A percentile compares a stretch with the other conserved stretches of the same genome.
These are phyloP conservation scores for Boletus patriciae DNA, from an alignment of 768 basidiomycete genomes.

Conservation along the genomic window DNA sequence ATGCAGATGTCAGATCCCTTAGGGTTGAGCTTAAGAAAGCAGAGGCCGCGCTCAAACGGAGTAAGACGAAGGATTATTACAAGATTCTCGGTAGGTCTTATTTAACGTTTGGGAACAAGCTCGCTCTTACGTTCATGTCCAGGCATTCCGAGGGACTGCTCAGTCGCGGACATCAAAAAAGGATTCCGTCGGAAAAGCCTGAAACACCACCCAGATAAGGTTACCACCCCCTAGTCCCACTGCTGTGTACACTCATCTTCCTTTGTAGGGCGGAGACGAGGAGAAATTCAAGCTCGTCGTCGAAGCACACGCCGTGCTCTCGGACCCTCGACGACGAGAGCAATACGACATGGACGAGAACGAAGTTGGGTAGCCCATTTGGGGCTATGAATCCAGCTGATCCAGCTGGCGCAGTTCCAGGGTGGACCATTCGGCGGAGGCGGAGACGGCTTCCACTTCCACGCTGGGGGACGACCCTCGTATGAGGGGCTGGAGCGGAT, in stretches of 20 bases:
- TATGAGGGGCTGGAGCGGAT: no score
- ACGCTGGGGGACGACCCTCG: slow-evolving; percentile 8
- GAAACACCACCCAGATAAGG: slow-evolving; percentile 86
- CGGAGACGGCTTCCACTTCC: slow-evolving; percentile 35
- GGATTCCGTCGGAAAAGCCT: slow-evolving; percentile 85
- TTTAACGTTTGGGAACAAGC: not conserved
- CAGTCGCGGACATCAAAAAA: slow-evolving; percentile 81
- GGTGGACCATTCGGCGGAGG: slow-evolving; percentile 32
- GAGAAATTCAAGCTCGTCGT: slow-evolving; percentile 92
- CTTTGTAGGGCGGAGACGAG: slow-evolving; percentile 79
- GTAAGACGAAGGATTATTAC: slow-evolving; percentile 90
- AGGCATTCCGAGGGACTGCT: slow-evolving; percentile 52
- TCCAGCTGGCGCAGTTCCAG: slow-evolving; percentile 63
- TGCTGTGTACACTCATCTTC: slow-evolving; percentile 5
- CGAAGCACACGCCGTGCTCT: no score
- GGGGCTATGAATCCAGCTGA: slow-evolving; percentile 47
- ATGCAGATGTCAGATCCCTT: slow-evolving; percentile 61
- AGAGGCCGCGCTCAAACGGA: no score
- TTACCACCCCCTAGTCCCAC: slow-evolving; percentile 21
- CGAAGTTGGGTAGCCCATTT: slow-evolving; percentile 58
- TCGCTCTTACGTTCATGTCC: slow-evolving; percentile 6
- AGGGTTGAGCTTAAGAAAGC: slow-evolving; percentile 65
- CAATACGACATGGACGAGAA: slow-evolving; percentile 84
- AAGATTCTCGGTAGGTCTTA: slow-evolving; percentile 57
- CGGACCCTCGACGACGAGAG: no score